These are phyloP conservation scores for Corymbia maculata DNA, from an alignment of 345 rosid species.

Conservation along the genomic window DNA sequence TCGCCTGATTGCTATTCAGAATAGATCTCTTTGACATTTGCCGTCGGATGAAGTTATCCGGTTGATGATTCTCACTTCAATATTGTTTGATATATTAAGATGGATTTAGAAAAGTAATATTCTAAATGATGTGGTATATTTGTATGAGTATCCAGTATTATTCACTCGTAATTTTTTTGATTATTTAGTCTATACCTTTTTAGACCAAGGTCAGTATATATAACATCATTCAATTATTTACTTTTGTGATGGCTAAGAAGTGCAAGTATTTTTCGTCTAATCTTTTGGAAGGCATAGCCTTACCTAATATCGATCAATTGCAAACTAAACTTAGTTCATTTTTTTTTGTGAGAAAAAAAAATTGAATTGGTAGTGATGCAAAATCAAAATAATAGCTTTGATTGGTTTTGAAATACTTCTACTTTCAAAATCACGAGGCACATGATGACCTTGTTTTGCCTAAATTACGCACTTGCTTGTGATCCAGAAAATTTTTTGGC, in stretches of 20 bases:
- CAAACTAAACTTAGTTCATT: neutral
- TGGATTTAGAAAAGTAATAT: neutral
- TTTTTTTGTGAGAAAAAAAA: neutral
- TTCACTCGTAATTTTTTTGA: neutral
- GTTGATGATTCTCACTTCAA: neutral
- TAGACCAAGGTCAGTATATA: neutral
- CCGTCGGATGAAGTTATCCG: neutral
- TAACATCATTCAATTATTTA: neutral
- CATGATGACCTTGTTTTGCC: neutral
- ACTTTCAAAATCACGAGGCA: neutral
- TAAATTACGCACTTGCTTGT: neutral
- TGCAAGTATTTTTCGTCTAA: neutral
- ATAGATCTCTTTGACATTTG: neutral
- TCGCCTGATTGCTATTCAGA: neutral
- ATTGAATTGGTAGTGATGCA: neutral
- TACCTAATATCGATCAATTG: neutral
- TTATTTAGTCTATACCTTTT: neutral
- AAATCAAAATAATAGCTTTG: neutral
- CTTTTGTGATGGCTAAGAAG: neutral
- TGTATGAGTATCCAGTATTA: neutral
- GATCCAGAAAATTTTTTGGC: neutral
- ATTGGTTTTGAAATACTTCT: neutral
- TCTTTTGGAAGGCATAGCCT: neutral
- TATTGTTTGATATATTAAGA: neutral
- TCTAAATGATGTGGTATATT: neutral